Percentiles rank a stretch among this genome's conserved stretches.
Evolutionary conservation across 2,329 filamentous ascomycete genomes (phyloP).

Genomic region (Scedosporium minutisporum): DNA sequence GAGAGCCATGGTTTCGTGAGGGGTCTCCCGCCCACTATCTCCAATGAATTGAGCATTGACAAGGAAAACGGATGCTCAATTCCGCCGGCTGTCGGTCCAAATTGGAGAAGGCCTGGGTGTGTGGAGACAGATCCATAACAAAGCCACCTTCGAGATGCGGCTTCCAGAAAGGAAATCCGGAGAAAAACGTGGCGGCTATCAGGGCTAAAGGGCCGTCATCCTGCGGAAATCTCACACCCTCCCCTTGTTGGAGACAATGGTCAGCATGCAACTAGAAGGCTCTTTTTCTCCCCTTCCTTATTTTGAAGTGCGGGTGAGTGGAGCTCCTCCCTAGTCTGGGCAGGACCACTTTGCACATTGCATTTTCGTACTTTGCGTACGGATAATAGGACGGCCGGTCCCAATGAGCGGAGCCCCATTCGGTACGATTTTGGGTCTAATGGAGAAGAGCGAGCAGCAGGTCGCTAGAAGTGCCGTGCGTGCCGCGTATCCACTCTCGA

Average conservation of each 20-base stretch:
- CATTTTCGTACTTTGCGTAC: not conserved
- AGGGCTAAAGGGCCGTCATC: conserved; percentile 1
- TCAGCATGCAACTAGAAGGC: not conserved
- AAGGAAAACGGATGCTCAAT: not conserved
- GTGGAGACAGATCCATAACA: not conserved
- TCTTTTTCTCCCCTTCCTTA: not conserved
- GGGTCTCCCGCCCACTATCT: not conserved
- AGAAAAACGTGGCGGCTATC: not conserved
- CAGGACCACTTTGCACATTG: not conserved
- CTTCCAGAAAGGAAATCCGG: conserved; percentile 1
- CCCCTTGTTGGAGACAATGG: not conserved
- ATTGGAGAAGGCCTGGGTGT: not conserved
- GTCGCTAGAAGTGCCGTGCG: not conserved
- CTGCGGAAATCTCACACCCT: not conserved
- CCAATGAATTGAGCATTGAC: not conserved
- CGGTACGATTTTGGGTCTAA: not conserved
- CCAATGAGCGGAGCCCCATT: not conserved
- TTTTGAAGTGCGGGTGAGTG: no score
- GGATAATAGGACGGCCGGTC: conserved; percentile 1
- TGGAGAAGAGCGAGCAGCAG: not conserved
- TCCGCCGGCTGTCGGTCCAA: not conserved
- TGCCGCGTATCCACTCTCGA: not conserved
- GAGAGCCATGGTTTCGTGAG: conserved; percentile 1
- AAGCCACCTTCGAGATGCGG: not conserved
- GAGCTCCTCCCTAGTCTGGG: not conserved